phyloP scores from a whole-genome alignment of 148 eudicot genomes.

The Cornus kousa region DNA sequence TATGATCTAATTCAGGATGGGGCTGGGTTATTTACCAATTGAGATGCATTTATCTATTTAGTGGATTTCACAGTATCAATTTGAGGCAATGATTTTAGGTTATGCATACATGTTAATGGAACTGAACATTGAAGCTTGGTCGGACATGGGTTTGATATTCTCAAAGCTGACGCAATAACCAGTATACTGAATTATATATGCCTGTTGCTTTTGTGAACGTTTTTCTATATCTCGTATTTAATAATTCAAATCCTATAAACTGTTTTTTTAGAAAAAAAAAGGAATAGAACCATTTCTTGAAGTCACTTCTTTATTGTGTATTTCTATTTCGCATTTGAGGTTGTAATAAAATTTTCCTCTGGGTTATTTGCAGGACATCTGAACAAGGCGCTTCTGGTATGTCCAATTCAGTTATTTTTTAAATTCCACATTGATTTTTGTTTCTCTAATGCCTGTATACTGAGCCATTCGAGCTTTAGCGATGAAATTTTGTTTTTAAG shows the following conservation, averaged over 20 bases:
- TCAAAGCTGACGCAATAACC: neutral
- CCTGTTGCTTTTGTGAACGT: constrained; percentile 5
- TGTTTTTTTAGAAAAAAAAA: neutral
- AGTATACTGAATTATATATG: neutral
- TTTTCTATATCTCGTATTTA: neutral
- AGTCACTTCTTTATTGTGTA: neutral
- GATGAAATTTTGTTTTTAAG: neutral
- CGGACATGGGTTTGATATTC: neutral
- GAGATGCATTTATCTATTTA: neutral
- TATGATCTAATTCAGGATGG: neutral
- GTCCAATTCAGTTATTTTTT: constrained; percentile 13
- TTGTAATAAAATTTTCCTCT: constrained; percentile 19
- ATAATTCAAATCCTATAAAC: neutral
- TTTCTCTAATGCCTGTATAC: constrained; percentile 2
- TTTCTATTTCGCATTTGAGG: neutral
- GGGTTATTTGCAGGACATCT: constrained; percentile 63
- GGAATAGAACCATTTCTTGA: neutral
- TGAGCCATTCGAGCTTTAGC: neutral
- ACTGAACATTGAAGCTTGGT: neutral
- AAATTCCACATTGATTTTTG: constrained; percentile 5
- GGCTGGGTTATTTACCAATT: neutral
- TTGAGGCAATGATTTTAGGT: neutral
- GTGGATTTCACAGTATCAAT: neutral
- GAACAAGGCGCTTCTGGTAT: constrained; percentile 88
- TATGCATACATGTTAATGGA: neutral